Evolutionary conservation across 2,329 filamentous ascomycete genomes (phyloP), one percentile per base, ranked within the genome.

Genomic region (Nectriaceae sp.): DNA sequence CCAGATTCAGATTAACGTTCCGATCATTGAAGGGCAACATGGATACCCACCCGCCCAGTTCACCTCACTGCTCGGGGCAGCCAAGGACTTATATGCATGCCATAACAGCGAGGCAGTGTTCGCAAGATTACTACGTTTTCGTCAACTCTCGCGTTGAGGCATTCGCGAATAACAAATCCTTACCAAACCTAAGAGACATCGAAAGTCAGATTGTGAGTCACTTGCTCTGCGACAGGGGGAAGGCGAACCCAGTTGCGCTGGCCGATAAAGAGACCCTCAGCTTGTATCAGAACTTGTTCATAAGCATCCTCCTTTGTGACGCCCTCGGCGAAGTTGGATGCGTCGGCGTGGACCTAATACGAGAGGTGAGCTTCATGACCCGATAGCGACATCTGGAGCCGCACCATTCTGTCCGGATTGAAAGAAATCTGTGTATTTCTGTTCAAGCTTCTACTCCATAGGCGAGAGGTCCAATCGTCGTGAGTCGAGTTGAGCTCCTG

Each of bases 101-200:
- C 88, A 93, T 54, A 93, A 75, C 21, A 93, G 77, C 3, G 88
- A 85, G 6, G 89, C 84, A 4, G 84, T 73, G 65, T 93, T 94
- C 56, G 89, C 77, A 40, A 91, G 79, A 68, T 94, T 93, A 70
- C 87, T 90, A 57, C 8, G 18, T 4, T 21, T n/a, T 24, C 2
- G 40, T 62, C 44, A 62, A 26, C 33, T 19, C 11, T 38, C 39
- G 15, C 16, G 11, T 5, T 11, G 13, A 26, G 29, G 10, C 18
- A 19, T n/a, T n/a, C 33, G 16, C 5, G 6, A 5, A 10, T 21
- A 18, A 13, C 37, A 39, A 22, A 24, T 36, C 33, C 59, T 59
- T 41, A 65, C 62, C 62, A 64, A 43, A 65, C 62, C 62, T 65
- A 35, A 47, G 18, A 11, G 19, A 45, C 31, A 20, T 4, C 21